Evolutionary conservation across 768 basidiomycete species (phyloP).

Genomic region (Mycena rebaudengoi): DNA sequence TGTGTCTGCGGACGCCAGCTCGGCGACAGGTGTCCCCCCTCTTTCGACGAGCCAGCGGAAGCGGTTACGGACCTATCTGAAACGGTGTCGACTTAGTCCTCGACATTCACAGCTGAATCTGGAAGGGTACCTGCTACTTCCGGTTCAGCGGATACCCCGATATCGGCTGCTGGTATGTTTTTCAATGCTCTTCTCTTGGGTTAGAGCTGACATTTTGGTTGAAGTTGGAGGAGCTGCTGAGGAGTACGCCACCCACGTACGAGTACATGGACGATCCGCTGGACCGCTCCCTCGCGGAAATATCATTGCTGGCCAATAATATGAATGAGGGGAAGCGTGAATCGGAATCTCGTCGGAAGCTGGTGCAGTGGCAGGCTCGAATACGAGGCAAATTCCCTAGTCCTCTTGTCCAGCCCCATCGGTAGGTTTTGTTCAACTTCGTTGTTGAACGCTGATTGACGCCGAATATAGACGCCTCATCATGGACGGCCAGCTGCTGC

Average conservation of each 20-base stretch:
- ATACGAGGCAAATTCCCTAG: constrained; percentile 94
- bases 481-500: constrained; percentile 86
- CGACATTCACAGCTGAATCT: constrained; percentile 93
- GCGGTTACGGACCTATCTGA: constrained; percentile 88
- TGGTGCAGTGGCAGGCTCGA: constrained; percentile 90
- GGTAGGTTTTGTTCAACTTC: constrained; percentile 56
- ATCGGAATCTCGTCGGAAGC: constrained; percentile 88
- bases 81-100: constrained; percentile 89
- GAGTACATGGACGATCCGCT: constrained; percentile 85
- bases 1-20: constrained; percentile 46
- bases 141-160: constrained; percentile 96
- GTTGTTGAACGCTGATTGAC: constrained; percentile 17
- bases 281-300: constrained; percentile 86
- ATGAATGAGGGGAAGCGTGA: constrained; percentile 99
- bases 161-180: constrained; percentile 88
- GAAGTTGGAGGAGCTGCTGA: constrained; percentile 86
- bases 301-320: constrained; percentile 86
- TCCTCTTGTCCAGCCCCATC: constrained; percentile 97
- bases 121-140: constrained; percentile 92
- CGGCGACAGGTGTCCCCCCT: constrained; percentile 55
- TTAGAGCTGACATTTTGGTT: constrained; percentile 19
- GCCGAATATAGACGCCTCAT: constrained; percentile 78
- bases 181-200: not conserved
- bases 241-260: constrained; percentile 83
- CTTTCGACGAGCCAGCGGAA: constrained; percentile 85